phyloP scores from a whole-genome alignment of 352 stramenopile genomes.

The Phytophthora cactorum region DNA sequence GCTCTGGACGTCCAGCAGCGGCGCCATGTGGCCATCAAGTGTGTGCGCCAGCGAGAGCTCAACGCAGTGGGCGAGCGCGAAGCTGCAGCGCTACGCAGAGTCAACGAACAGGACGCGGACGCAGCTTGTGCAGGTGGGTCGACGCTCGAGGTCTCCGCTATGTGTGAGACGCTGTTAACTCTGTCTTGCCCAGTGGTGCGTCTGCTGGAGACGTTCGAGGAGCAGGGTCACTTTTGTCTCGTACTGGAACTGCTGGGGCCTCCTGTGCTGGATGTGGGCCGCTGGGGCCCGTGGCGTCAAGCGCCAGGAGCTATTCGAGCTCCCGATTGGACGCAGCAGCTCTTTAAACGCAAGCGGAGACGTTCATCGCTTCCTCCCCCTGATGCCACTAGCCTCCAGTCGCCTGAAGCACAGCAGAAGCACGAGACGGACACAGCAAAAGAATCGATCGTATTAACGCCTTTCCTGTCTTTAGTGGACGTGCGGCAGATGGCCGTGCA shows the following conservation, averaged over 20 bases:
- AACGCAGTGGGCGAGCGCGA: slow-evolving; percentile 70
- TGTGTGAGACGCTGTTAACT: background rate
- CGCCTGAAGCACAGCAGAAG: slow-evolving; percentile 9
- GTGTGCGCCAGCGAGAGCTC: slow-evolving; percentile 50
- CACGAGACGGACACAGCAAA: slow-evolving; percentile 2
- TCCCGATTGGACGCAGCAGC: slow-evolving; percentile 23
- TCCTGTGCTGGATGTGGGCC: slow-evolving; percentile 94
- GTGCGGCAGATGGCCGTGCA: slow-evolving; percentile 67
- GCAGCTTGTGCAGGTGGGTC: slow-evolving; percentile 48
- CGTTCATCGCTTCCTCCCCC: slow-evolving; percentile 12
- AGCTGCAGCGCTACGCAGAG: slow-evolving; percentile 43
- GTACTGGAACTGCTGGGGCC: slow-evolving; percentile 72
- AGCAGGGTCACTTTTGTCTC: slow-evolving; percentile 63
- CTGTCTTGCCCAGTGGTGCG: slow-evolving; percentile 43
- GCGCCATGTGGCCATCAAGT: slow-evolving; percentile 75
- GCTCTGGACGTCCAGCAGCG: slow-evolving; percentile 53
- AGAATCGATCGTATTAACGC: slow-evolving; percentile 6
- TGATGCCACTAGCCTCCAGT: slow-evolving; percentile 11
- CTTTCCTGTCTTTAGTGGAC: slow-evolving; percentile 43
- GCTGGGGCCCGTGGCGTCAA: slow-evolving; percentile 93
- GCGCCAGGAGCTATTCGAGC: slow-evolving; percentile 60
- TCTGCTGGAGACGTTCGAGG: slow-evolving; percentile 61
- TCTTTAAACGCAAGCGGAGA: slow-evolving; percentile 29
- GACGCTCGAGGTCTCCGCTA: background rate
- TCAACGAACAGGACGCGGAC: slow-evolving; percentile 46